Conservation (phyloP, 2,329 filamentous ascomycete genomes). For the Fusarium musae region DNA sequence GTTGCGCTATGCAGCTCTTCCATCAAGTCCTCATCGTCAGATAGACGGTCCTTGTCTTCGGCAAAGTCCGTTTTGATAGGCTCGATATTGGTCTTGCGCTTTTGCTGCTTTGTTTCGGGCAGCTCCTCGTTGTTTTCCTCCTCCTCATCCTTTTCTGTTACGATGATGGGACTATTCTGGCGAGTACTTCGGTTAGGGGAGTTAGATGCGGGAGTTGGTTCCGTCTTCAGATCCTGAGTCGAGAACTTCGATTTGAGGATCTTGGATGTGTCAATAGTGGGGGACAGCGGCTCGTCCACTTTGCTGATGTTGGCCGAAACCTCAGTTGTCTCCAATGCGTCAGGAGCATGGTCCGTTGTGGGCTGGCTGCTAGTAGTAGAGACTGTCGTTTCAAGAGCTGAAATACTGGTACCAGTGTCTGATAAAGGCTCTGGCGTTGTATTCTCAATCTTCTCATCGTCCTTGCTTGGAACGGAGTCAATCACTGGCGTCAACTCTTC, state of each 20-base stretch:
- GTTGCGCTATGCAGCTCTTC: conserved; percentile 86
- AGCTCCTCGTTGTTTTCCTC: conserved; percentile 7
- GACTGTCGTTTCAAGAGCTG: conserved; percentile 18
- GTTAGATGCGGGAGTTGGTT: conserved; percentile 16
- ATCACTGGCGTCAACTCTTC: neutral
- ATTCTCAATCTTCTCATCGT: conserved; percentile 10
- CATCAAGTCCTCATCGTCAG: conserved; percentile 83
- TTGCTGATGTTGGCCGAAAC: conserved; percentile 15
- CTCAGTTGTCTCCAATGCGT: conserved; percentile 24
- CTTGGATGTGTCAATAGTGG: conserved; percentile 30
- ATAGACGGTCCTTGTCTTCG: conserved; percentile 57
- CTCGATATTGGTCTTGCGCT: conserved; percentile 56
- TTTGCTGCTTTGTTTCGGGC: conserved; percentile 33
- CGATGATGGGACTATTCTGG: conserved; percentile 22
- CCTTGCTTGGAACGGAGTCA: neutral
- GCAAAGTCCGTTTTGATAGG: conserved; percentile 64
- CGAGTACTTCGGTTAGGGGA: conserved; percentile 7
- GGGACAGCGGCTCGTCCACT: conserved; percentile 23
- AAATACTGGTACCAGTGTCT: conserved; percentile 36
- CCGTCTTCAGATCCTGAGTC: conserved; percentile 43
- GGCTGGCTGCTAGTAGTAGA: conserved; percentile 18
- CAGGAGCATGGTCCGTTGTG: conserved; percentile 33
- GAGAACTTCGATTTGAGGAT: conserved; percentile 45
- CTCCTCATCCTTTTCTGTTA: conserved; percentile 15
- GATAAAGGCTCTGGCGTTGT: conserved; percentile 28